Evolutionary conservation across 805 yeast genomes (phyloP).

Genomic region (Metschnikowia sp.): DNA sequence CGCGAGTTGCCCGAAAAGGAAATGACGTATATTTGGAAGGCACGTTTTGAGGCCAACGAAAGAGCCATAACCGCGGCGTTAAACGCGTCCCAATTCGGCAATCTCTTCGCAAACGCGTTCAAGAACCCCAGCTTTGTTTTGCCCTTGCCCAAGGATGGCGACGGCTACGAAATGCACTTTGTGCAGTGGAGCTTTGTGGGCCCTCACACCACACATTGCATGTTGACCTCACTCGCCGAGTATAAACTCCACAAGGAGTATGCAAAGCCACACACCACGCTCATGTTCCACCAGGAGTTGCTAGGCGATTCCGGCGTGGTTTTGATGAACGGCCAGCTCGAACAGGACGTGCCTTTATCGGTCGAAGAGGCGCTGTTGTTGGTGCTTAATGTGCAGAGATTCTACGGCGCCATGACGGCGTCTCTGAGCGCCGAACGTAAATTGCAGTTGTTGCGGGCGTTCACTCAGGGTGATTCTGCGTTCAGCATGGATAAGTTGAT

Average conservation of each 20-base stretch:
- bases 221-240: constrained; percentile 89
- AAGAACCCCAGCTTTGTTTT: constrained; percentile 80
- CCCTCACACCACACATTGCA: constrained; percentile 77
- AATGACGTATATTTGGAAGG: constrained; percentile 83
- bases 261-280: constrained; percentile 92
- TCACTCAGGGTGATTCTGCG: constrained; percentile 64
- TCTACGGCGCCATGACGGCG: constrained; percentile 65
- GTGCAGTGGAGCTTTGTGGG: constrained; percentile 93
- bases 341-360: constrained; percentile 62
- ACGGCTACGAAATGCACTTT: constrained; percentile 77
- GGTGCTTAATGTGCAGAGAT: constrained; percentile 72
- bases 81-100: constrained; percentile 55
- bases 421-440: constrained; percentile 45
- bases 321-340: constrained; percentile 84
- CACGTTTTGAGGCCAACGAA: constrained; percentile 66
- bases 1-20: constrained; percentile 54
- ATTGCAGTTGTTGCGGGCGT: constrained; percentile 55
- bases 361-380: constrained; percentile 76
- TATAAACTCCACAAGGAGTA: constrained; percentile 85
- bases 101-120: constrained; percentile 62
- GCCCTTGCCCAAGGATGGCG: constrained; percentile 70
- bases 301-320: constrained; percentile 56
- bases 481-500: constrained; percentile 69
- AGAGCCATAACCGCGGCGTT: constrained; percentile 64
- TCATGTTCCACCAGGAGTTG: constrained; percentile 82